Base-by-base conservation (phyloP, 75 land plant species). In the Ceratopteris richardii region DNA sequence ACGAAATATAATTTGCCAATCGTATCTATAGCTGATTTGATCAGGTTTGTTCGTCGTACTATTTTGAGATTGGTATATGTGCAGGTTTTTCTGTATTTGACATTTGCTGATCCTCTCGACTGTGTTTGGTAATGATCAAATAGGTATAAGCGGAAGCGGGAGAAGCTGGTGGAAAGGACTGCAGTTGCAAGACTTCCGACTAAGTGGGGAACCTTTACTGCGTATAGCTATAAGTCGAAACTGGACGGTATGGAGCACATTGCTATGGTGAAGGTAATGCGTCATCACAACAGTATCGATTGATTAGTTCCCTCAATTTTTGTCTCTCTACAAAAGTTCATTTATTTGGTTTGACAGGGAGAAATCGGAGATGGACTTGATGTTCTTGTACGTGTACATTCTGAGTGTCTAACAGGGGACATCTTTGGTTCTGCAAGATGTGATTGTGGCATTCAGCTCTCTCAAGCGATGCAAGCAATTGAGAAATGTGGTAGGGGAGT, bases 221-320 rank as follows among this genome's bases (percentile, higher is more conserved):
- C 87, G 3, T 80, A 84, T 44, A 87, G 99, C 72, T 95, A 86
- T 31, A 65, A 48, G 14, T 90, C 99, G 13, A 57, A 86, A 39
- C 31, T 91, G n/a, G 99, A 95, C 78, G 97, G 97, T 22, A 90
- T 95, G 31, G 99, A 95, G 61, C 99, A 95, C 61, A 76, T 86
- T 66, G 99, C 99, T 29, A 81, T 95, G 84, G 99, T 95, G 51
- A 90, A 90, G 79, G 99, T 94, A 64, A 30, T 1, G 16, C 56
- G n/a, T n/a, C n/a, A n/a, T n/a, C n/a, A n/a, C n/a, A 51, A 10
- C 54, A 23, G 2, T 16, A 28, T 54, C 1, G 27, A 23, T 30
- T 30, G 2, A 16, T 7, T 54, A 10, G 22, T 6, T 27, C 2
- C 11, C 18, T 10, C 3, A 3, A 25, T 27, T 7, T 23, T 18